phyloP scores from a whole-genome alignment of 768 basidiomycete species.

The Rhizopogon roseolus region DNA sequence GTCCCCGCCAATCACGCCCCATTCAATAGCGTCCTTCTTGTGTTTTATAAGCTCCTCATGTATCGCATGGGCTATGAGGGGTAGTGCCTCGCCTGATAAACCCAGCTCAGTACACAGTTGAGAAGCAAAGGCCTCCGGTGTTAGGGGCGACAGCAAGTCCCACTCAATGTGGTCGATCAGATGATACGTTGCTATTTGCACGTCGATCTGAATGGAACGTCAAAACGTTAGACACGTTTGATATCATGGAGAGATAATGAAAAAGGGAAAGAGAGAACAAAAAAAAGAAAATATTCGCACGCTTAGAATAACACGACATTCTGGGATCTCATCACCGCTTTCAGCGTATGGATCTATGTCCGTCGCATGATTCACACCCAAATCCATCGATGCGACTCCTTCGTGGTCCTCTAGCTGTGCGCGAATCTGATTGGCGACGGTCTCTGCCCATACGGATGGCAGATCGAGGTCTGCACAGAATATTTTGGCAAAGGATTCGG shows the following conservation, averaged over 20 bases:
- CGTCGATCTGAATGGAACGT: slow-evolving; percentile 70
- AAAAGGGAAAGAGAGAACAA: neutral
- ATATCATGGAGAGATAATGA: too few relatives aligned
- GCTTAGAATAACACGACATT: slow-evolving; percentile 79
- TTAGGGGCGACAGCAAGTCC: slow-evolving; percentile 92
- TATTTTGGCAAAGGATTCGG: slow-evolving; percentile 77
- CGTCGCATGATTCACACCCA: slow-evolving; percentile 34
- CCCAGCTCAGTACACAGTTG: slow-evolving; percentile 84
- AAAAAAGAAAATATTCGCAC: slow-evolving; percentile 36
- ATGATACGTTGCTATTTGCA: slow-evolving; percentile 90
- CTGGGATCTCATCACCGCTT: slow-evolving; percentile 55
- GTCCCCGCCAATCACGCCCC: slow-evolving; percentile 77
- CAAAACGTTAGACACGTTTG: neutral
- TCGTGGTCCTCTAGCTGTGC: slow-evolving; percentile 91
- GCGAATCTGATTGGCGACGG: slow-evolving; percentile 80
- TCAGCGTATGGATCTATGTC: slow-evolving; percentile 35
- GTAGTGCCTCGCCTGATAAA: slow-evolving; percentile 80
- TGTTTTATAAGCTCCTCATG: slow-evolving; percentile 95
- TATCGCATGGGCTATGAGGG: slow-evolving; percentile 87
- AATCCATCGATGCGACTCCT: slow-evolving; percentile 72
- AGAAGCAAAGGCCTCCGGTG: slow-evolving; percentile 79
- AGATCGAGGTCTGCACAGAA: slow-evolving; percentile 91
- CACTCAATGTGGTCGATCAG: slow-evolving; percentile 96
- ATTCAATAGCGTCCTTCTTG: slow-evolving; percentile 92
- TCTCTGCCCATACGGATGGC: slow-evolving; percentile 61